Evolutionary conservation across 2,329 filamentous ascomycete genomes (phyloP).

Genomic region (Teratosphaeria destructans): DNA sequence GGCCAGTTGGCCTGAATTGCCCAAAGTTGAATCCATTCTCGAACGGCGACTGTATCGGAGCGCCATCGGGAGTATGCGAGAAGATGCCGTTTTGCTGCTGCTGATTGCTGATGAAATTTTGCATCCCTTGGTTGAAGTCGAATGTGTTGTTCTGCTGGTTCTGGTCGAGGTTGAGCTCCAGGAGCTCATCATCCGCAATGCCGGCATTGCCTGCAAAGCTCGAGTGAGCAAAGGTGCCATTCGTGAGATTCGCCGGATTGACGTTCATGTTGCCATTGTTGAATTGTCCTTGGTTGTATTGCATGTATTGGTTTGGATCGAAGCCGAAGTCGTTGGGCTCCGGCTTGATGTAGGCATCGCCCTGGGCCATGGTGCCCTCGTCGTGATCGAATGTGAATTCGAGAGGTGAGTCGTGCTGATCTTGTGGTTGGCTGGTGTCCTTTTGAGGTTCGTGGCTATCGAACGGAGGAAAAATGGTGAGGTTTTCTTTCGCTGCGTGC

Average conservation of each 20-base stretch:
- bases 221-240: conserved; percentile 49
- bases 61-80: conserved; percentile 83
- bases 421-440: not conserved
- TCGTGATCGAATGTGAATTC: conserved; percentile 23
- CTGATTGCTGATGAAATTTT: conserved; percentile 40
- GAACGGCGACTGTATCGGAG: conserved; percentile 86
- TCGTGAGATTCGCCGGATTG: conserved; percentile 75
- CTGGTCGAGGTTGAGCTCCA: conserved; percentile 51
- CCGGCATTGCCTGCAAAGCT: conserved; percentile 69
- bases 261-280: conserved; percentile 48
- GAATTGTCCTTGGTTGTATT: conserved; percentile 17
- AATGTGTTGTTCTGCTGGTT: conserved; percentile 21
- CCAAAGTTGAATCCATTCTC: conserved; percentile 63
- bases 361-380: conserved; percentile 40
- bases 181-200: conserved; percentile 79
- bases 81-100: conserved; percentile 59
- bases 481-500: conserved; percentile 6
- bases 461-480: conserved; percentile 24
- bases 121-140: conserved; percentile 39
- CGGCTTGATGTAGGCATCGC: conserved; percentile 50
- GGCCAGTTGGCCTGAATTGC: conserved; percentile 57
- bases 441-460: conserved; percentile 13
- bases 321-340: conserved; percentile 54
- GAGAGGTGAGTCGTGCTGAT: conserved; percentile 26
- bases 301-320: conserved; percentile 32